Conservation (phyloP, 192 early-diverging fungal genomes). For the Podila horticola region DNA sequence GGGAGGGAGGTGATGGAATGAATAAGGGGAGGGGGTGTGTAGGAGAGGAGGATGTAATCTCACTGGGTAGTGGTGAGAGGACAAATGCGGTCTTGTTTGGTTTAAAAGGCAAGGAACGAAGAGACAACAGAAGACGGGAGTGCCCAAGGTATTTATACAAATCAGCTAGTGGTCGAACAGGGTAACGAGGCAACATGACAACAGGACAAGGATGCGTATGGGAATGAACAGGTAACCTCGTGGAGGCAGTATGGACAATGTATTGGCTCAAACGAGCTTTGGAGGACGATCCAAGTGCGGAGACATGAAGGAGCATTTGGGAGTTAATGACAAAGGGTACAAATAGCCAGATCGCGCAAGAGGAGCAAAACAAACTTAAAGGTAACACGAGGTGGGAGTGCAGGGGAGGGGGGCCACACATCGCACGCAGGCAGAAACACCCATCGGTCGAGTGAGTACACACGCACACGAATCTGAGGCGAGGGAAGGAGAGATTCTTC, state of each 20-base stretch:
- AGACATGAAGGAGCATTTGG: not conserved
- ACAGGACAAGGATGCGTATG: not conserved
- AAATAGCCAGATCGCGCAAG: too few species aligned
- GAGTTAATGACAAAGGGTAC: too few species aligned
- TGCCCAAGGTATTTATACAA: not conserved
- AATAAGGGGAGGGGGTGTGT: too few species aligned
- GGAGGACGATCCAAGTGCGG: too few species aligned
- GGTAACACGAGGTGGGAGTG: too few species aligned
- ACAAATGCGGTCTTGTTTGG: not conserved
- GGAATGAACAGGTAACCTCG: not conserved
- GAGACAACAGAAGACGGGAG: not conserved
- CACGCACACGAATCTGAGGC: too few species aligned
- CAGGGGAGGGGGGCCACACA: too few species aligned
- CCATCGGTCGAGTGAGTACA: too few species aligned
- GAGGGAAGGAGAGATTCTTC: too few species aligned
- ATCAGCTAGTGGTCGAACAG: not conserved
- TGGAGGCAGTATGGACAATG: not conserved
- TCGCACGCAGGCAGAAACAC: too few species aligned
- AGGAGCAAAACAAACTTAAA: too few species aligned
- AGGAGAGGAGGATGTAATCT: not conserved
- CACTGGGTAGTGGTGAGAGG: not conserved
- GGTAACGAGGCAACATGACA: not conserved
- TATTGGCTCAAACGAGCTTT: not conserved
- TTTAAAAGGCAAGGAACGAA: slow-evolving; percentile 1
- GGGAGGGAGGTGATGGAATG: not conserved